Evolutionary conservation across 1,284 basidiomycete genomes (phyloP), one percentile per base, ranked within the genome.

Genomic region (Meira miltonrushii): DNA sequence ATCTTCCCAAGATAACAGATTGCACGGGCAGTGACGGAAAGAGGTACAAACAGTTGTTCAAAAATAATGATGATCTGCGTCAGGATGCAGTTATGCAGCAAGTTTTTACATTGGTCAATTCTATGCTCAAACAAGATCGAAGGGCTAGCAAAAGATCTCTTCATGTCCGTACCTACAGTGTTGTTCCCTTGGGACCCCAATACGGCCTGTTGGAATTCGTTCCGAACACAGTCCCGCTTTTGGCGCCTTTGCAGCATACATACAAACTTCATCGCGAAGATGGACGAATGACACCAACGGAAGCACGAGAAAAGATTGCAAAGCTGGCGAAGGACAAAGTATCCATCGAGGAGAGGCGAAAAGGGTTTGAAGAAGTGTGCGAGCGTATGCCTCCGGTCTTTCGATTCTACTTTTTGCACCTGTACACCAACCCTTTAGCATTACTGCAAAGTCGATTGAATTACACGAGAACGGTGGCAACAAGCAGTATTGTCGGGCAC

Each of bases 31-130:
- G 83, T 1, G 84, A 89, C 69, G 90, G 89, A 0, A 72, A 80
- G 38, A 79, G 75, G 49, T 89, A 92, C 78, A 88, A 84, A 63
- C 91, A 97, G 77, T 79, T 97, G 77, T 95, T 93, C 82, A 98
- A 98, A 78, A 89, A 90, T 11, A 85, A 88, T 79, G 84, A 87
- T 17, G 94, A 98, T 72, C 79, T 95, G 38, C 86, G 94, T 33
- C 95, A 98, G 79, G 94, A 98, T 76, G 93, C 94, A 0, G 91
- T 98, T 49, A 96, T 98, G 93, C 92, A 96, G 75, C 95, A 98
- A 79, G 91, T 96, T 1, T 98, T 98, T 73, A 86, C 87, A 37
- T 83, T 97, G 44, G 88, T 92, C 57, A 97, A 98, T 65, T 81
- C 84, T 3, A 83, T 96, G 1, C 83, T 98, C 7, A 71, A 75